Percentiles rank a stretch among this genome's conserved stretches.
phyloP scores from a whole-genome alignment of 371 early-diverging fungal genomes.

The Zychaea mexicana region DNA sequence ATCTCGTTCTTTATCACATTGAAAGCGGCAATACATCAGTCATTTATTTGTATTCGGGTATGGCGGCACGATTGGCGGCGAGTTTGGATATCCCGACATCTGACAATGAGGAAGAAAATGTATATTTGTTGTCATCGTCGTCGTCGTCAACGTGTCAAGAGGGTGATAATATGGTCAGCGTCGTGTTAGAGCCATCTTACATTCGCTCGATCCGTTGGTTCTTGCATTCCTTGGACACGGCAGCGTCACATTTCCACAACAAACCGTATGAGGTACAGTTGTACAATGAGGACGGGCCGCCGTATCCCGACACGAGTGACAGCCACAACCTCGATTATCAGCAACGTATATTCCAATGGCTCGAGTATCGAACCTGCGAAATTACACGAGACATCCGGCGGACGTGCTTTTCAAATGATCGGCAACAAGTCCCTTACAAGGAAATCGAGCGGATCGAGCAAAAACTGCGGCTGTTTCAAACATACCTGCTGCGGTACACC shows the following conservation, averaged over 20 bases:
- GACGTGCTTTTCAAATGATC: slow-evolving; percentile 37
- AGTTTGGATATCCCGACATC: slow-evolving; percentile 25
- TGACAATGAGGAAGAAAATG: too few relatives aligned
- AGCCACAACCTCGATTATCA: slow-evolving; percentile 9
- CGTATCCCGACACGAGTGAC: neutral
- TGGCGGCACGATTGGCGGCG: slow-evolving; percentile 47
- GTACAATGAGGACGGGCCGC: neutral
- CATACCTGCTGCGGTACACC: neutral
- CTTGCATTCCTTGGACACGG: slow-evolving; percentile 46
- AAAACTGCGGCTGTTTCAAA: slow-evolving; percentile 10
- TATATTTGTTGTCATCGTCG: too few relatives aligned
- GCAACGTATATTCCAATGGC: slow-evolving; percentile 35
- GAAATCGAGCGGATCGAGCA: slow-evolving; percentile 44
- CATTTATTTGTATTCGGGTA: slow-evolving; percentile 46
- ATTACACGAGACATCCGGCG: slow-evolving; percentile 48
- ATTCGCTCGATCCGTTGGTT: slow-evolving; percentile 44
- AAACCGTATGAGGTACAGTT: slow-evolving; percentile 46
- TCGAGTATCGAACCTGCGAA: slow-evolving; percentile 41
- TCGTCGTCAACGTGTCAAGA: neutral
- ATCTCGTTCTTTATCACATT: slow-evolving; percentile 46
- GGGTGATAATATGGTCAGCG: neutral
- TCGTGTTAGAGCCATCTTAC: slow-evolving; percentile 10
- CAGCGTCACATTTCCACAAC: slow-evolving; percentile 45
- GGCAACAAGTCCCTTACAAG: slow-evolving; percentile 32
- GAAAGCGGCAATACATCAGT: slow-evolving; percentile 48